Evolutionary conservation across 805 yeast species (phyloP).

Genomic region (Candida xyloterini): DNA sequence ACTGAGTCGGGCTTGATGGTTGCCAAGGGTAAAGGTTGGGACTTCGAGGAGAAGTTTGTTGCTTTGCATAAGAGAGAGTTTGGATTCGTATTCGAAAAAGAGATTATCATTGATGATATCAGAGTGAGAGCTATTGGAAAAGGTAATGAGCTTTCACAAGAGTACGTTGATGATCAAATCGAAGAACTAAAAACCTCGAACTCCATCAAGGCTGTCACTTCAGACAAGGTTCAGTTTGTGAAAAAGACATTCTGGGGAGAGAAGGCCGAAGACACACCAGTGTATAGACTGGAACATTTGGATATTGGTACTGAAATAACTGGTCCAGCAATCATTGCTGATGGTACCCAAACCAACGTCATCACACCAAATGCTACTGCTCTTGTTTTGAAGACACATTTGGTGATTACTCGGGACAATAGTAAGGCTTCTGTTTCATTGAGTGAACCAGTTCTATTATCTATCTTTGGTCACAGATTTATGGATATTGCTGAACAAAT

Average conservation of each 20-base stretch:
- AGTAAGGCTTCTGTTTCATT: slow-evolving; percentile 28
- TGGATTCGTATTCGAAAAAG: slow-evolving; percentile 62
- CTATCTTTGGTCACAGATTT: slow-evolving; percentile 78
- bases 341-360: slow-evolving; percentile 76
- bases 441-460: slow-evolving; percentile 63
- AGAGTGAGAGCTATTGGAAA: slow-evolving; percentile 74
- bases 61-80: slow-evolving; percentile 65
- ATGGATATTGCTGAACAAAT: slow-evolving; percentile 91
- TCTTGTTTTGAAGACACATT: slow-evolving; percentile 53
- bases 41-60: slow-evolving; percentile 46
- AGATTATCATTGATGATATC: slow-evolving; percentile 67
- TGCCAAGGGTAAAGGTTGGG: slow-evolving; percentile 24
- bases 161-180: slow-evolving; percentile 51
- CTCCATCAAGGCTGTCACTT: slow-evolving; percentile 22
- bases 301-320: slow-evolving; percentile 47
- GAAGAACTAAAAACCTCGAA: slow-evolving; percentile 29
- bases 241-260: slow-evolving; percentile 60
- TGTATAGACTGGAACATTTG: slow-evolving; percentile 54
- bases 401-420: slow-evolving; percentile 40
- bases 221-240: slow-evolving; percentile 32
- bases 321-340: slow-evolving; percentile 79
- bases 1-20: slow-evolving; percentile 85
- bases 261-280: slow-evolving; percentile 46
- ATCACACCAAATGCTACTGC: slow-evolving; percentile 63
- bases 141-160: slow-evolving; percentile 41